These are phyloP conservation scores for Lophium mytilinum DNA, from an alignment of 495 filamentous ascomycete genomes.

Conservation along the genomic window DNA sequence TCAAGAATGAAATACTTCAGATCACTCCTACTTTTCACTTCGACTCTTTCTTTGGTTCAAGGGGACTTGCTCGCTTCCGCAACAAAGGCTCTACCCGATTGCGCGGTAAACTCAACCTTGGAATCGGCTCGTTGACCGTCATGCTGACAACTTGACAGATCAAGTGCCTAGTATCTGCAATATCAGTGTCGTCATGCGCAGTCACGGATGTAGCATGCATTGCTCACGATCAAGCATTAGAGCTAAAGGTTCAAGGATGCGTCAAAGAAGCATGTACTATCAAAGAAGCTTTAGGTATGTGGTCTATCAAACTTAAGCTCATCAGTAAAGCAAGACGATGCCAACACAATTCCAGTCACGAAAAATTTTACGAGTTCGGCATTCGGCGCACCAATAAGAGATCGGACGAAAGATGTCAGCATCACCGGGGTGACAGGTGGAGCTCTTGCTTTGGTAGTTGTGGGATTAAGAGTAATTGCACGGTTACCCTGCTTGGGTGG, in stretches of 20 bases:
- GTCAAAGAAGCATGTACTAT: constrained; percentile 9
- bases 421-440: constrained; percentile 6
- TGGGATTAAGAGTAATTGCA: constrained; percentile 10
- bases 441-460: constrained; percentile 4
- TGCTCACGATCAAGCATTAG: background rate
- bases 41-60: background rate
- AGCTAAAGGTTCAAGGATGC: background rate
- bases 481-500: constrained; percentile 13
- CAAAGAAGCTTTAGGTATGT: constrained; percentile 12
- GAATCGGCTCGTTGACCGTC: background rate
- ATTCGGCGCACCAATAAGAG: constrained; percentile 4
- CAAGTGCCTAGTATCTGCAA: constrained; percentile 8
- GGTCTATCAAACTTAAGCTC: background rate
- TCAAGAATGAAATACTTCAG: background rate
- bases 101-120: constrained; percentile 1
- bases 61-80: background rate
- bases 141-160: background rate
- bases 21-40: background rate
- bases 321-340: background rate
- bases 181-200: constrained; percentile 7
- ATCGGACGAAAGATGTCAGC: constrained; percentile 11
- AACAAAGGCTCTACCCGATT: background rate
- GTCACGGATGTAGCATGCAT: constrained; percentile 11
- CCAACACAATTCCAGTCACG: constrained; percentile 7
- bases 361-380: constrained; percentile 12